phyloP scores from a whole-genome alignment of 2,329 filamentous ascomycete genomes.

The Penicillium brasilianum region DNA sequence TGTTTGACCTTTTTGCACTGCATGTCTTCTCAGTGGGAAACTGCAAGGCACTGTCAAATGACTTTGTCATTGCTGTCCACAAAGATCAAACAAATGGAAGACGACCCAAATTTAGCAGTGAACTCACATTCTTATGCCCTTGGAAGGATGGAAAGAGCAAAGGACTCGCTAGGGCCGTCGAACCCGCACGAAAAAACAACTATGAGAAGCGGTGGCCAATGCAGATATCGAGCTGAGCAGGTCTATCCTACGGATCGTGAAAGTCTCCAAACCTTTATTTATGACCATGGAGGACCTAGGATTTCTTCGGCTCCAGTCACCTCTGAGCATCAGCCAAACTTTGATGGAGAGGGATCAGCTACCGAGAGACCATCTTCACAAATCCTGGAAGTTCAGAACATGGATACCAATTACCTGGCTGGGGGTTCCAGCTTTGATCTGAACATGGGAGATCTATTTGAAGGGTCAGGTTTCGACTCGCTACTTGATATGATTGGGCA shows the following conservation, averaged over 20 bases:
- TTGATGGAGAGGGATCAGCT: background rate
- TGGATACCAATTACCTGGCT: conserved; percentile 3
- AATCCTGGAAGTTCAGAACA: conserved; percentile 18
- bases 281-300: background rate
- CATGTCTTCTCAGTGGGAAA: conserved; percentile 49
- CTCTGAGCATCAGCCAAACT: background rate
- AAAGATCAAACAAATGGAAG: conserved; percentile 36
- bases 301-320: background rate
- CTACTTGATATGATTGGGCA: conserved; percentile 41
- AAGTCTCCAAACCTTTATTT: background rate
- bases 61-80: conserved; percentile 41
- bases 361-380: conserved; percentile 8
- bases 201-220: no score
- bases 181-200: conserved; percentile 2
- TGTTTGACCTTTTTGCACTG: conserved; percentile 39
- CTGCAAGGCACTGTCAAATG: conserved; percentile 46
- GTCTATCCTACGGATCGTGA: background rate
- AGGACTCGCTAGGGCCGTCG: background rate
- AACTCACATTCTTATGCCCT: conserved; percentile 20
- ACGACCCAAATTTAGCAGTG: background rate
- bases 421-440: conserved; percentile 35
- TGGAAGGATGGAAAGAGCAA: conserved; percentile 5
- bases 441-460: conserved; percentile 41
- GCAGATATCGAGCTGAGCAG: background rate
- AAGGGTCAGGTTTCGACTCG: conserved; percentile 39